phyloP scores from a whole-genome alignment of 78 protist genomes.

The Dictyostelium purpureum region DNA sequence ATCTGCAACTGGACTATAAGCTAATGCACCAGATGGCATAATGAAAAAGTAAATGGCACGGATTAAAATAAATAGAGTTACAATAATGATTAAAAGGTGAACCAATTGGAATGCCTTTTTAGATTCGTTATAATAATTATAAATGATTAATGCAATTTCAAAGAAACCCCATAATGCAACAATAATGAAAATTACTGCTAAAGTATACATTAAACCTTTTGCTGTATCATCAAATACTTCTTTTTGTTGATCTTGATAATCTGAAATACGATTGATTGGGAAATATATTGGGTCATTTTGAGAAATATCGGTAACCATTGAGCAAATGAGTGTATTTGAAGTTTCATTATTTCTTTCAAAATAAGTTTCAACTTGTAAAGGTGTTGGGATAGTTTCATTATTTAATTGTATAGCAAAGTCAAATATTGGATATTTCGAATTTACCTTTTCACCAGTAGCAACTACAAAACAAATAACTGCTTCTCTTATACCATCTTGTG shows the following conservation, averaged over 20 bases:
- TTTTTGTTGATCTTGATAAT: not conserved
- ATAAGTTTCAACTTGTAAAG: not conserved
- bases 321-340: not conserved
- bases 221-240: not conserved
- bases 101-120: not conserved
- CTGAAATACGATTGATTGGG: not conserved
- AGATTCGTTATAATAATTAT: not conserved
- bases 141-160: not conserved
- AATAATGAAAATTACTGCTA: not conserved
- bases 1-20: not conserved
- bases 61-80: not conserved
- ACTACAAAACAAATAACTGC: not conserved
- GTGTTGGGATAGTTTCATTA: not conserved
- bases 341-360: not conserved
- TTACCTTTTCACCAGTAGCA: too few relatives aligned
- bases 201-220: not conserved
- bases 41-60: not conserved
- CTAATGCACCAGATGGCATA: constrained; percentile 30
- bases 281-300: not conserved
- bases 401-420: not conserved
- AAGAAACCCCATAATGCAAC: not conserved
- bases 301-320: not conserved
- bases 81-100: not conserved
- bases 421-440: not conserved
- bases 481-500: constrained; percentile 9